Percentiles rank a stretch among this genome's conserved stretches.
Evolutionary conservation across 805 yeast genomes (phyloP).

Genomic region (Kodamaea hsintzibuensis): DNA sequence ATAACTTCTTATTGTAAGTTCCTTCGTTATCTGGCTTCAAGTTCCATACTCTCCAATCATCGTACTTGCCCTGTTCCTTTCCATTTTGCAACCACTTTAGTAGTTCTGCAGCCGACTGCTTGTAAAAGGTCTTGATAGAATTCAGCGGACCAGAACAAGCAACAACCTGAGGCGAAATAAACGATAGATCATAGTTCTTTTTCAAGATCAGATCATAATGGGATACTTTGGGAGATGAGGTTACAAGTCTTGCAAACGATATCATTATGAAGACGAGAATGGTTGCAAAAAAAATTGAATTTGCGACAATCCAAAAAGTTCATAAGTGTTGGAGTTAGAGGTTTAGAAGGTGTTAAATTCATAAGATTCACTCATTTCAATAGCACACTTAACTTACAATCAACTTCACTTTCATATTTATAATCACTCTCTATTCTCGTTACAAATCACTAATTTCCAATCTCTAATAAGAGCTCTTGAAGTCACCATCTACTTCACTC

Average conservation of each 20-base stretch:
- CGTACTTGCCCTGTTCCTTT: constrained; percentile 43
- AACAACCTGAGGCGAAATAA: constrained; percentile 61
- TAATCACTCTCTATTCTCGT: too few species aligned
- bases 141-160: constrained; percentile 78
- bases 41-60: constrained; percentile 71
- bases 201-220: constrained; percentile 22
- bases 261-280: neutral
- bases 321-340: too few species aligned
- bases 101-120: constrained; percentile 55
- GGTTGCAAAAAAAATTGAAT: constrained; percentile 3
- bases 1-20: constrained; percentile 42
- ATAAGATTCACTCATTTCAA: too few species aligned
- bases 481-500: too few species aligned
- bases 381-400: too few species aligned
- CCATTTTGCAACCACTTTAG: constrained; percentile 33
- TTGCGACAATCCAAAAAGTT: neutral
- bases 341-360: too few species aligned
- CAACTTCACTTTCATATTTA: too few species aligned
- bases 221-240: constrained; percentile 25
- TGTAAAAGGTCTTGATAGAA: constrained; percentile 44
- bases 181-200: constrained; percentile 59
- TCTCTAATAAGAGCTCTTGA: too few species aligned
- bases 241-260: constrained; percentile 6
- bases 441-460: too few species aligned
- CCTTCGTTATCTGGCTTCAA: constrained; percentile 56